Evolutionary conservation across 2,329 filamentous ascomycete species (phyloP), one percentile per base, ranked within the genome.

Genomic region (Fusarium pseudonygamai): DNA sequence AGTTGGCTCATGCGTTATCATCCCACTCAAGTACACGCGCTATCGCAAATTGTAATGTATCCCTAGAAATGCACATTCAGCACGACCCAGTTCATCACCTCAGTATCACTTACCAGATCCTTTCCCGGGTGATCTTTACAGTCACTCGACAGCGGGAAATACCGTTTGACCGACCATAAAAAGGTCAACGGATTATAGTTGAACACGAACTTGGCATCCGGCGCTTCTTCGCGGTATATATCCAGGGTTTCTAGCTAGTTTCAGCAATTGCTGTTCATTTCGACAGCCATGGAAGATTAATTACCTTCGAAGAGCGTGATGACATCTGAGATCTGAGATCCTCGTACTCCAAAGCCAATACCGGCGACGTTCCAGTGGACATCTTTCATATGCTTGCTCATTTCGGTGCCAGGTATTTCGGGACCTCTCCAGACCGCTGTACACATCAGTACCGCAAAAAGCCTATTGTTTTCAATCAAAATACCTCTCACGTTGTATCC

Each of bases 391-490:
- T 55, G 16, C 0, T 34, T 34, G 1, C 37, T 39, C 11, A 69
- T 28, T 6, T 69, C 64, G 5, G 9, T 13, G 0, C 49, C 57
- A 12, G 57, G 24, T 18, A 57, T 52, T 1, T 69, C 66, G 0
- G 66, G 57, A 1, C 64, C 66, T 42, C 66, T 49, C 64, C 66
- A 69, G 4, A 69, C 64, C 24, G 64, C 64, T 63, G 6, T 0
- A 16, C 0, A 6, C 10, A 1, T 60, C 28, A 67, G 24, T 10
- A n/a, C 1, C 1, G 0, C 6, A 7, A 32, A 20, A 1, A 0
- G 3, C 0, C 6, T n/a, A 1, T 9, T 7, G 0, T 0, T 7
- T 0, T 0, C 1, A 1, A 12, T 2, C 3, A 0, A 2, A 1
- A 0, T 11, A 34, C 61, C 64, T n/a, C 62, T 40, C 0, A 69